Evolutionary conservation across 164 flowering plant species (phyloP).

Genomic region (Chimonanthus salicifolius): DNA sequence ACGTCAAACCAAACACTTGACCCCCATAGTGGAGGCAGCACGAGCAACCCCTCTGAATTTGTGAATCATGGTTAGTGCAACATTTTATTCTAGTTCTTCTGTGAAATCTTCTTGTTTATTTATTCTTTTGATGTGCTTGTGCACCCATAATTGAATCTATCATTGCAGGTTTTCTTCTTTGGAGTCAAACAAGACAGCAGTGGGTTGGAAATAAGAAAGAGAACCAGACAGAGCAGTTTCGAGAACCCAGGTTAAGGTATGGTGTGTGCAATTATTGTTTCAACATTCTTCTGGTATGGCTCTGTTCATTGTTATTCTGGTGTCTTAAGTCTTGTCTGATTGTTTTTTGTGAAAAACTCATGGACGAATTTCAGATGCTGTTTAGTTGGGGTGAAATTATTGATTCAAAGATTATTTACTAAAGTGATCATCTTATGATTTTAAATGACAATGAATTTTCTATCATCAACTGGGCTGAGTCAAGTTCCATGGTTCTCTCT

Average conservation of each 20-base stretch:
- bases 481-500: too few species aligned
- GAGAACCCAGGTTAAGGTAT: slow-evolving; percentile 53
- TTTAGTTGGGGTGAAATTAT: too few species aligned
- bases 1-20: slow-evolving; percentile 41
- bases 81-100: background rate
- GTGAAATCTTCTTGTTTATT: background rate
- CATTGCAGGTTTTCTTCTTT: slow-evolving; percentile 53
- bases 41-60: slow-evolving; percentile 50
- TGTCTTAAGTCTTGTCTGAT: too few species aligned
- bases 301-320: too few species aligned
- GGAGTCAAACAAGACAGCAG: slow-evolving; percentile 66
- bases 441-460: too few species aligned
- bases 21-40: slow-evolving; percentile 27
- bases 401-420: too few species aligned
- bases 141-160: background rate
- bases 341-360: too few species aligned
- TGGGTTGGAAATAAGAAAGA: slow-evolving; percentile 48
- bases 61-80: slow-evolving; percentile 59
- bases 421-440: too few species aligned
- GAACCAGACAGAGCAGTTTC: slow-evolving; percentile 24
- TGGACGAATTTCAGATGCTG: too few species aligned
- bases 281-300: too few species aligned
- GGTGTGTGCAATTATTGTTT: background rate
- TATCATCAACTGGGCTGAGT: too few species aligned
- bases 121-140: background rate